Evolutionary conservation across 192 early-diverging fungal species (phyloP), one percentile per base, ranked within the genome.

Genomic region (Rhizophlyctis rosea): DNA sequence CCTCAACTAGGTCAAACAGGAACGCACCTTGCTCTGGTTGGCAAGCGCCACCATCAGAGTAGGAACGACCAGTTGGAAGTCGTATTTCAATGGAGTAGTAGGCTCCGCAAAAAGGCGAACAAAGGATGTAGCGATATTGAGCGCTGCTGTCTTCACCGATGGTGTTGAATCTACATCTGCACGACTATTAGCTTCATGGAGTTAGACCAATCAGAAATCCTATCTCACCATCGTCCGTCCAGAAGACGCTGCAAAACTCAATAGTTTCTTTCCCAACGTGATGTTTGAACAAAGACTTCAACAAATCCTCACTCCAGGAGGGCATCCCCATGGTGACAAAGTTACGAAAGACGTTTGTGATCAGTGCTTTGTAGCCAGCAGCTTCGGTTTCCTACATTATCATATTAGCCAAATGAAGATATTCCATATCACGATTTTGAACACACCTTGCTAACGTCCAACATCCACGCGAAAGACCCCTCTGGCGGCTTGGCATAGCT

Each of bases 11-110:
- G 13, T 52, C 34, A 57, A 52, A 62, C 21, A 28, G 21, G 24
- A n/a, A 57, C 60, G 31, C 18, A 65, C 64, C 35, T 67, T 66
- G 50, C 79, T 62, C 4, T 62, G 60, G 67, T 88, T 79, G 11
- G 61, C 67, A 27, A 97, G 73, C 23, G 81, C 76, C 23, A 90
- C 76, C 21, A 97, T 61, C 23, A 97, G 61, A 0, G 82, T 69
- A 5, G 95, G 93, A 0, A 83, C 30, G 4, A 80, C 11, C 13
- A 83, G 44, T 59, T 83, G 81, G 54, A 61, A 83, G 55, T 83
- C 81, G 54, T 68, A 62, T 14, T 54, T 54, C 16, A 27, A 36
- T 21, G 14, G 16, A 2, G 34, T 33, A 24, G 48, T 21, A 4
- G 48, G 16, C 32, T 53, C 50, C 11, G 47, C 47, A 47, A 18